Evolutionary conservation across 768 basidiomycete species (phyloP), one percentile per base, ranked within the genome.

Genomic region (Lentinus brumalis): DNA sequence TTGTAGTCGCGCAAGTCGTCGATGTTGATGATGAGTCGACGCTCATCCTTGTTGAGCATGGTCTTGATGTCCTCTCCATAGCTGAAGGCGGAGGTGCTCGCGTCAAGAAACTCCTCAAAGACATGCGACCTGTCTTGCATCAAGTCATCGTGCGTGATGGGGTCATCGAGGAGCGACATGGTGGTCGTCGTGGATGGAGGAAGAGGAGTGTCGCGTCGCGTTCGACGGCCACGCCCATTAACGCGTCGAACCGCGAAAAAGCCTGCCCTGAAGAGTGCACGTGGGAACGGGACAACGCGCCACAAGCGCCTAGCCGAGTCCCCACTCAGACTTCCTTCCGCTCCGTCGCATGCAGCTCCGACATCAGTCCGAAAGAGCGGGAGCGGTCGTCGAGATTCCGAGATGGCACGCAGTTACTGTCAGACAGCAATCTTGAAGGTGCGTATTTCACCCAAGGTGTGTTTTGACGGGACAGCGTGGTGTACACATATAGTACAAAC

Each of bases 1-100:
- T 92, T 86, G 74, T 93, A 92, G 75, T 94, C 93, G 77, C 96
- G 89, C 69, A 98, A 77, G 77, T 98, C 94, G 74, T 98, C 96
- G 67, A 98, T 83, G 75, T 97, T 98, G 73, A 99, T 86, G 68
- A 96, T 87, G 69, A 98, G 87, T 73, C 97, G 87, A 70, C 92
- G 88, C 71, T 89, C 86, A 69, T 91, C 89, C 18, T 82, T 80
- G 58, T 91, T 86, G 50, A 98, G 83, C 87, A 98, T 86, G 67
- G 86, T 84, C 47, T 83, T 80, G 65, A 96, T 89, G 59, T 91
- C 89, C 68, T 94, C 89, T 68, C 87, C 85, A 79, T 96, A 96
- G 74, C 92, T 92, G 80, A 86, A 86, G 18, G 86, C 69, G 30
- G 82, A 73, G 3, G 84, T 84, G 59, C 87, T 87, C 2, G 86